These are phyloP conservation scores for Penicillium lividum DNA, from an alignment of 495 filamentous ascomycete genomes.

Conservation along the genomic window DNA sequence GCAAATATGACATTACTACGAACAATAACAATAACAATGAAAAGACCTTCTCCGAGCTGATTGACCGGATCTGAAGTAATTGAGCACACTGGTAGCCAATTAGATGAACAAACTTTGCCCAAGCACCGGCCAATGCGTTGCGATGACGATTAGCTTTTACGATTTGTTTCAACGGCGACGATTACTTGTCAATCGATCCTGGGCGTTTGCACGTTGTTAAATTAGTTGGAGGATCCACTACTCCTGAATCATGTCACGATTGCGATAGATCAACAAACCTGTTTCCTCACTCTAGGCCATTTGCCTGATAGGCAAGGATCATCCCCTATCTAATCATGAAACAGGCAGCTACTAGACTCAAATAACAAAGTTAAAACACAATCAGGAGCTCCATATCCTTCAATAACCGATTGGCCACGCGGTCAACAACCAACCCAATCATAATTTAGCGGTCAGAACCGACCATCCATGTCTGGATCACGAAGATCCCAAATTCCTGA, in stretches of 20 bases:
- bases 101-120: not conserved
- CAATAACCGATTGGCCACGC: not conserved
- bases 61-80: not conserved
- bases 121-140: not conserved
- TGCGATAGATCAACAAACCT: not conserved
- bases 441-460: not conserved
- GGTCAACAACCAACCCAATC: not conserved
- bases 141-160: not conserved
- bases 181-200: not conserved
- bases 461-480: not conserved
- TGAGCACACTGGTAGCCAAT: not conserved
- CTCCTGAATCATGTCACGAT: not conserved
- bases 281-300: not conserved
- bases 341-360: not conserved
- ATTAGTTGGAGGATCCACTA: not conserved
- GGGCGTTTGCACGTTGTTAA: not conserved
- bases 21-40: conserved; percentile 2
- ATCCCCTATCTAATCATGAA: not conserved
- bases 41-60: not conserved
- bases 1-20: not conserved
- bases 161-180: conserved; percentile 2
- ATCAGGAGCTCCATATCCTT: not conserved
- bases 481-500: not conserved
- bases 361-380: not conserved
- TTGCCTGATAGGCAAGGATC: not conserved